Conservation (phyloP, 176 grass and related monocot genomes). For the Canna indica region DNA sequence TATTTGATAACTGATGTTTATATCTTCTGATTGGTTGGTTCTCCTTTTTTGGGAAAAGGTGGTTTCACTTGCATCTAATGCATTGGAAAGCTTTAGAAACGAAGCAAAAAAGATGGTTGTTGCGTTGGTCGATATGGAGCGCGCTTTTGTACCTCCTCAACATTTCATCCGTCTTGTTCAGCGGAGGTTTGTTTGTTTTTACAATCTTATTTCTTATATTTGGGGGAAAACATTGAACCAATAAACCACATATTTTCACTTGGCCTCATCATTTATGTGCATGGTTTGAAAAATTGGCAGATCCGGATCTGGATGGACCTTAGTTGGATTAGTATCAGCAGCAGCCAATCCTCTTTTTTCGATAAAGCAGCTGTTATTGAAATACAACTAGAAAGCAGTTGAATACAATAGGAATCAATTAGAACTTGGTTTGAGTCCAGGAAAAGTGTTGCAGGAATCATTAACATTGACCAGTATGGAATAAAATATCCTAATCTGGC, state of each 20-base stretch:
- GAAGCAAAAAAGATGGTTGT: conserved; percentile 73
- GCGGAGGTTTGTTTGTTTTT: conserved; percentile 38
- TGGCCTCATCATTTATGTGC: not conserved
- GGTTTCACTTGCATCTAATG: conserved; percentile 56
- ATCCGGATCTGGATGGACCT: too few relatives aligned
- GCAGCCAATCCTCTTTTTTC: too few relatives aligned
- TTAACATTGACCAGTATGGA: too few relatives aligned
- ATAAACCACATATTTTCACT: not conserved
- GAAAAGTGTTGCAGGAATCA: too few relatives aligned
- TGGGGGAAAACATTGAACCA: not conserved
- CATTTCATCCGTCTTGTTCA: conserved; percentile 77
- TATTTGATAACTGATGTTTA: not conserved
- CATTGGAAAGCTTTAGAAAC: conserved; percentile 65
- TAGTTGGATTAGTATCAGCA: too few relatives aligned
- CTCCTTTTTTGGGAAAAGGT: conserved; percentile 38
- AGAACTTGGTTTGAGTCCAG: too few relatives aligned
- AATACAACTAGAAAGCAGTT: too few relatives aligned
- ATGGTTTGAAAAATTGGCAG: not conserved
- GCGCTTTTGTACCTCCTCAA: conserved; percentile 68
- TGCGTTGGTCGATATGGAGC: conserved; percentile 88
- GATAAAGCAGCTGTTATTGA: too few relatives aligned
- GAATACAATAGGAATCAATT: too few relatives aligned
- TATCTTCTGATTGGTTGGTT: not conserved
- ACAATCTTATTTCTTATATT: not conserved
- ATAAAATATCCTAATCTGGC: too few relatives aligned